Conservation (phyloP, 306 rosid species). For the Quercus berberidifolia region DNA sequence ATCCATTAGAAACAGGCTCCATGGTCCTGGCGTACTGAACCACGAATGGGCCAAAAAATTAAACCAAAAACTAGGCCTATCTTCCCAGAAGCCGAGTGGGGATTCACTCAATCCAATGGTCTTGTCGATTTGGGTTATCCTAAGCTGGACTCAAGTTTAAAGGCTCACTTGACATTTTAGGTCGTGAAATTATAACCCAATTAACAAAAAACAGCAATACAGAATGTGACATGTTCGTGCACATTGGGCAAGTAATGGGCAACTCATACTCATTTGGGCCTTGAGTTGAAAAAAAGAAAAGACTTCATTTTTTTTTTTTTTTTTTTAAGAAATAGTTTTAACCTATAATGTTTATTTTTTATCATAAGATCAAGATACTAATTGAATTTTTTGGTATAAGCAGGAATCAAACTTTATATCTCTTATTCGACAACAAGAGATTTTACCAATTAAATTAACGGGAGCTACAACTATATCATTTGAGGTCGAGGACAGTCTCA, state of each 20-base stretch:
- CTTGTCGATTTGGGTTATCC: not conserved
- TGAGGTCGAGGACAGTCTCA: too few relatives aligned
- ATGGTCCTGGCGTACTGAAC: too few relatives aligned
- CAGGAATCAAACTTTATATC: fast-evolving
- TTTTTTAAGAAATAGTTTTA: not conserved
- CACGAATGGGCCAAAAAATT: too few relatives aligned
- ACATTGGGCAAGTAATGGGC: not conserved
- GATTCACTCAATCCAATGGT: not conserved
- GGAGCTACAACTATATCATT: fast-evolving
- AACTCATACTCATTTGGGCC: not conserved
- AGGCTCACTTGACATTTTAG: not conserved
- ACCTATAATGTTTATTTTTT: fast-evolving
- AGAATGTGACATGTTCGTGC: not conserved
- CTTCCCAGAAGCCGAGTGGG: too few relatives aligned
- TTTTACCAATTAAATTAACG: too few relatives aligned
- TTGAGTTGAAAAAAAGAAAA: not conserved
- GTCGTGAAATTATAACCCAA: not conserved
- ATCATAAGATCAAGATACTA: fast-evolving
- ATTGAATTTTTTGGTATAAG: too few relatives aligned
- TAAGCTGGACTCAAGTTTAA: not conserved
- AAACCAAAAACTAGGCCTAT: too few relatives aligned
- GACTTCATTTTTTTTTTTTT: not conserved
- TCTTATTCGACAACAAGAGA: fast-evolving
- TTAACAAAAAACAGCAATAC: not conserved
- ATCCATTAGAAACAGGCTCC: too few relatives aligned